Conservation (phyloP, 1,284 basidiomycete genomes). For the Cryptococcus sp. region DNA sequence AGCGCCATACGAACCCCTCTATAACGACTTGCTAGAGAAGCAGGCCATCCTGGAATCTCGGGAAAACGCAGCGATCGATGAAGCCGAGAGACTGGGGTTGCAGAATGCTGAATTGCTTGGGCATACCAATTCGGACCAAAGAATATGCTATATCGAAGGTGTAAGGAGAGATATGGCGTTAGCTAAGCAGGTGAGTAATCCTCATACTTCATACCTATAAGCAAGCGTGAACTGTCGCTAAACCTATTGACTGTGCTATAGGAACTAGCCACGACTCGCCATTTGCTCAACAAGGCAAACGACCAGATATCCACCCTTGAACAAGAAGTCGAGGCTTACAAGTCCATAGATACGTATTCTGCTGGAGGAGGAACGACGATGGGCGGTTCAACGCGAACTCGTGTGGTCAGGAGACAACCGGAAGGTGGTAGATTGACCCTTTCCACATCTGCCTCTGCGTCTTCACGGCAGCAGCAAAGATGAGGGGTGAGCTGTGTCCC, state of each 20-base stretch:
- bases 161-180: slow-evolving; percentile 36
- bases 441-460: slow-evolving; percentile 2
- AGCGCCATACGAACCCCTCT: slow-evolving; percentile 24
- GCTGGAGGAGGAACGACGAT: slow-evolving; percentile 1
- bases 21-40: slow-evolving; percentile 24
- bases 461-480: not conserved
- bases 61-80: slow-evolving; percentile 29
- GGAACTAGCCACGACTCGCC: slow-evolving; percentile 39
- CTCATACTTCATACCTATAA: not conserved
- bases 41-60: slow-evolving; percentile 23
- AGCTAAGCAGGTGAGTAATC: slow-evolving; percentile 33
- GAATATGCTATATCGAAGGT: slow-evolving; percentile 40
- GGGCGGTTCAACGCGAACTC: slow-evolving; percentile 19
- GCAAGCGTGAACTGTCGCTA: not conserved
- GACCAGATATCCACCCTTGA: slow-evolving; percentile 24
- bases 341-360: slow-evolving; percentile 18
- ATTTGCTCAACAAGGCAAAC: slow-evolving; percentile 34
- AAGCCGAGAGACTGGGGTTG: slow-evolving; percentile 26
- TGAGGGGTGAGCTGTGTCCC: slow-evolving; percentile 17
- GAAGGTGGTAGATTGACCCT: slow-evolving; percentile 28
- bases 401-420: slow-evolving; percentile 32
- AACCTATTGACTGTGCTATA: slow-evolving; percentile 1
- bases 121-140: slow-evolving; percentile 33
- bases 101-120: slow-evolving; percentile 37
- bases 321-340: slow-evolving; percentile 32